A percentile compares a stretch with the other conserved stretches of the same genome.
phyloP scores from a whole-genome alignment of 2,329 filamentous ascomycete genomes.

The Zasmidium cellare region DNA sequence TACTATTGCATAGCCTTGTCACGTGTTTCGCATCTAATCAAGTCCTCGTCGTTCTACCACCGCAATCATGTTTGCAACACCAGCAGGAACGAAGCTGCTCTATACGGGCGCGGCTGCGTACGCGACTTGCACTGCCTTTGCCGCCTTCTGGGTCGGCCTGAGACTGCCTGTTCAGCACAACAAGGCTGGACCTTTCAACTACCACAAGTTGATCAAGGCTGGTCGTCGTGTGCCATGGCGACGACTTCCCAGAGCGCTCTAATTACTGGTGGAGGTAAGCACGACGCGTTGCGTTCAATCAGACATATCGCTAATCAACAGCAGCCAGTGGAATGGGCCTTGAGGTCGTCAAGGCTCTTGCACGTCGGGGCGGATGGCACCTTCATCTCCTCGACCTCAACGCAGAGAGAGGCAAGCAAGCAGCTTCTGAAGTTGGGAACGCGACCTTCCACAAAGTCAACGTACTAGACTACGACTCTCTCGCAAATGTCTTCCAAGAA shows the following conservation, averaged over 20 bases:
- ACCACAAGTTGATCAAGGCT: slow-evolving; percentile 30
- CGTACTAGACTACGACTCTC: slow-evolving; percentile 38
- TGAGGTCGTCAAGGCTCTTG: slow-evolving; percentile 42
- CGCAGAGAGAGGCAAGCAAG: slow-evolving; percentile 11
- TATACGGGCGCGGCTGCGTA: slow-evolving; percentile 32
- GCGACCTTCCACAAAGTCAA: slow-evolving; percentile 42
- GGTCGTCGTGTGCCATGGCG: slow-evolving; percentile 32
- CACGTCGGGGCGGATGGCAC: slow-evolving; percentile 38
- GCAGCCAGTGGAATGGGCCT: slow-evolving; percentile 45
- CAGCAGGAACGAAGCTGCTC: slow-evolving; percentile 23
- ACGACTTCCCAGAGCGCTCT: slow-evolving; percentile 31
- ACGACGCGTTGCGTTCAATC: neutral
- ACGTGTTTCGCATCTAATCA: neutral
- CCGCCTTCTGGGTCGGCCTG: slow-evolving; percentile 31
- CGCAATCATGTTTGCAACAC: slow-evolving; percentile 28
- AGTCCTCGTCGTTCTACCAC: neutral
- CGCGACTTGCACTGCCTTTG: slow-evolving; percentile 32
- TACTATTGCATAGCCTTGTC: neutral
- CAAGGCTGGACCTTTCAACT: slow-evolving; percentile 35
- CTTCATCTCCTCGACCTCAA: slow-evolving; percentile 46
- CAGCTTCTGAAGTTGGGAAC: slow-evolving; percentile 29
- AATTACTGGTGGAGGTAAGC: slow-evolving; percentile 22
- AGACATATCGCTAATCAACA: slow-evolving; percentile 4
- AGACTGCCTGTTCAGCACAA: slow-evolving; percentile 32
- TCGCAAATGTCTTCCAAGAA: slow-evolving; percentile 39